phyloP scores from a whole-genome alignment of 768 basidiomycete genomes.

The Panellus pusillus region DNA sequence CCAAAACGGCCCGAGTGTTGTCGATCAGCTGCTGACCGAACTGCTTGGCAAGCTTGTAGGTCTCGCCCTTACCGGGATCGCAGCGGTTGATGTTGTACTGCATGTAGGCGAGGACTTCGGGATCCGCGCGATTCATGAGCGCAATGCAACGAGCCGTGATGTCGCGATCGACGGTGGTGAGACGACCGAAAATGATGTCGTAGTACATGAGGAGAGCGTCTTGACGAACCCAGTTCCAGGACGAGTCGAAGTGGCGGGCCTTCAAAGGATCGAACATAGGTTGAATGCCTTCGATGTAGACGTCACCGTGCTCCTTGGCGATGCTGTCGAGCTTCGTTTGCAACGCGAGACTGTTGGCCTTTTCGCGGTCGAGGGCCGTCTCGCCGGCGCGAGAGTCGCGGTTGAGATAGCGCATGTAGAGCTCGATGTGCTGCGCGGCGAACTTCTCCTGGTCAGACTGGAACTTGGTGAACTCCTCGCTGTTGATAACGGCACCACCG shows the following conservation, averaged over 20 bases:
- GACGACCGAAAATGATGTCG: constrained; percentile 95
- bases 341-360: constrained; percentile 65
- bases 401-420: constrained; percentile 95
- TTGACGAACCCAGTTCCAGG: constrained; percentile 99
- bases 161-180: constrained; percentile 93
- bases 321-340: constrained; percentile 90
- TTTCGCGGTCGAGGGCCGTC: constrained; percentile 85
- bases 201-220: constrained; percentile 96
- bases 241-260: constrained; percentile 97
- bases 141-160: constrained; percentile 97
- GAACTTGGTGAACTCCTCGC: constrained; percentile 97
- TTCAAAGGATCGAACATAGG: constrained; percentile 94
- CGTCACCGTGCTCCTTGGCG: constrained; percentile 87
- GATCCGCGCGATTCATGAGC: constrained; percentile 96
- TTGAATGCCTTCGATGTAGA: constrained; percentile 92
- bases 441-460: constrained; percentile 91
- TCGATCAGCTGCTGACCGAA: constrained; percentile 95
- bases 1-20: constrained; percentile 85
- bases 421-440: constrained; percentile 88
- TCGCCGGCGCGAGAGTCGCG: constrained; percentile 93
- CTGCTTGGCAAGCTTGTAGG: constrained; percentile 92
- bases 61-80: constrained; percentile 81
- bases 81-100: constrained; percentile 90
- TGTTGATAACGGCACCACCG: constrained; percentile 91
- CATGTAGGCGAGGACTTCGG: constrained; percentile 90